A percentile compares a stretch with the other conserved stretches of the same genome.
These are phyloP conservation scores for Phytophthora hybrid DNA, from an alignment of 352 stramenopile genomes.

Conservation along the genomic window DNA sequence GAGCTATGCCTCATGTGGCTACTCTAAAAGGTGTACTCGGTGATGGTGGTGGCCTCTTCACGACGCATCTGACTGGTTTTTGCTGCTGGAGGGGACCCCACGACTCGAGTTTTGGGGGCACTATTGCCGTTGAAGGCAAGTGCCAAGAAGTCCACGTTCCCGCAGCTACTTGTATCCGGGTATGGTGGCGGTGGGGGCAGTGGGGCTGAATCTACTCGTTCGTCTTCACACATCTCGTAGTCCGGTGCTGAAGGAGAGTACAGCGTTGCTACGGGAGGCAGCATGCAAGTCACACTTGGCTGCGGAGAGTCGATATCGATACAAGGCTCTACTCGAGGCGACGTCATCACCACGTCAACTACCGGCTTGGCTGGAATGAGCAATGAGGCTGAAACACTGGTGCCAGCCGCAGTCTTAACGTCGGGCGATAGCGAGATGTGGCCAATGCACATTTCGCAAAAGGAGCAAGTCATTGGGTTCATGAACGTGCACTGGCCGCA, in stretches of 20 bases:
- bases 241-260: conserved; percentile 43
- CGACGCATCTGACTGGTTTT: conserved; percentile 39
- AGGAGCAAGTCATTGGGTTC: conserved; percentile 62
- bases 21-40: conserved; percentile 39
- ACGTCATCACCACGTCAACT: conserved; percentile 17
- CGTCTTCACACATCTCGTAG: conserved; percentile 18
- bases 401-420: conserved; percentile 26
- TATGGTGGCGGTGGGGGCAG: conserved; percentile 21
- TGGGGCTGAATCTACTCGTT: conserved; percentile 13
- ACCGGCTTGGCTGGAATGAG: conserved; percentile 26
- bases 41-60: conserved; percentile 28
- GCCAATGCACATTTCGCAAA: conserved; percentile 68
- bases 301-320: background rate
- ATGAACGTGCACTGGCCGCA: conserved; percentile 67
- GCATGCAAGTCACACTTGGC: conserved; percentile 12
- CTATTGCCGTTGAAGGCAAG: conserved; percentile 56
- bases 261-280: conserved; percentile 15
- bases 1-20: background rate
- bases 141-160: conserved; percentile 51
- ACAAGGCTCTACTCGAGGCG: conserved; percentile 5
- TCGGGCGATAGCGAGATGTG: conserved; percentile 59
- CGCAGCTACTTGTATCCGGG: conserved; percentile 9
- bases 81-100: background rate
- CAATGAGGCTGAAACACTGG: conserved; percentile 33
- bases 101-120: background rate